Percentiles rank a stretch among this genome's conserved stretches.
Evolutionary conservation across 257 asterid species (phyloP).

Genomic region (Solanum bukasovii): DNA sequence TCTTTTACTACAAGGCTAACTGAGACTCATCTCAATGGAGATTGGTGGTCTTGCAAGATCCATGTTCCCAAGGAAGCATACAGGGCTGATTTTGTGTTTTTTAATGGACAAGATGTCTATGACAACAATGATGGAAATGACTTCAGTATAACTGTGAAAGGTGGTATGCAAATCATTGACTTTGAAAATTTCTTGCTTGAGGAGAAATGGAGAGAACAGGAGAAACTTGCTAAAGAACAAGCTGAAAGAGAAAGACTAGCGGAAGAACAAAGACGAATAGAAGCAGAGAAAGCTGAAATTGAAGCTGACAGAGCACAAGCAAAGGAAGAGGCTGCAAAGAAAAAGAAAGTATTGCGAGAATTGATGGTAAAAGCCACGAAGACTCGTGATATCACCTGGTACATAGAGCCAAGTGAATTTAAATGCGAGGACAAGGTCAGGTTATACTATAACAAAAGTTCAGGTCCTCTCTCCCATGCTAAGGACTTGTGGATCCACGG

Average conservation of each 20-base stretch:
- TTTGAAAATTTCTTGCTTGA: constrained; percentile 89
- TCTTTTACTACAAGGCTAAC: constrained; percentile 58
- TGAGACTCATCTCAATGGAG: constrained; percentile 61
- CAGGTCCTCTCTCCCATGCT: constrained; percentile 63
- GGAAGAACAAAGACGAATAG: constrained; percentile 64
- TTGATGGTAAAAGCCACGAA: constrained; percentile 33
- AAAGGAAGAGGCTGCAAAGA: constrained; percentile 52
- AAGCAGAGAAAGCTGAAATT: constrained; percentile 61
- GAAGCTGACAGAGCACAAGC: constrained; percentile 83
- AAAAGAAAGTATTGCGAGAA: constrained; percentile 31
- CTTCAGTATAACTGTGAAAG: constrained; percentile 65
- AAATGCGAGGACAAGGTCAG: constrained; percentile 48
- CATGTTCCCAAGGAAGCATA: constrained; percentile 91
- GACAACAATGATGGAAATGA: constrained; percentile 75
- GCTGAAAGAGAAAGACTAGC: constrained; percentile 67
- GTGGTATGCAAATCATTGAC: constrained; percentile 61
- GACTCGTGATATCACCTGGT: constrained; percentile 56
- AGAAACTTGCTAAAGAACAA: constrained; percentile 50
- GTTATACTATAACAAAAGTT: constrained; percentile 59
- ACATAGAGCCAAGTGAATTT: constrained; percentile 51
- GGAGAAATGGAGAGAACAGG: constrained; percentile 73
- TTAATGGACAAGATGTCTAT: constrained; percentile 70
- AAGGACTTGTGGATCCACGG: constrained; percentile 87
- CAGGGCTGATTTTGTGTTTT: constrained; percentile 81
- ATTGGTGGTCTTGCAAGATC: constrained; percentile 89